phyloP scores from a whole-genome alignment of 345 rosid genomes.

The Euphorbia pulcherrima region DNA sequence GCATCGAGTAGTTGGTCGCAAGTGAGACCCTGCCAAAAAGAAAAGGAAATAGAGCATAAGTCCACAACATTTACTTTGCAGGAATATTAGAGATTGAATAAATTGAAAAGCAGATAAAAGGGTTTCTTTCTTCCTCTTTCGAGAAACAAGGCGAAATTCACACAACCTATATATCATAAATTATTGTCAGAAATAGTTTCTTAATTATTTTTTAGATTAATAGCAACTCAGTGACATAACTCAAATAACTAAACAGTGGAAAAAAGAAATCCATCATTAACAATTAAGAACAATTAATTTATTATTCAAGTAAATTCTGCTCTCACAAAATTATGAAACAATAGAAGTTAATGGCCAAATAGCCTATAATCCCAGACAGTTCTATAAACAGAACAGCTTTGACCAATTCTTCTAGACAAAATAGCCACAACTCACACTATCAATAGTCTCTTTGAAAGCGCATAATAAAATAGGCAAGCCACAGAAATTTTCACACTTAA shows the following conservation, averaged over 20 bases:
- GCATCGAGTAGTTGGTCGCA: conserved; percentile 80
- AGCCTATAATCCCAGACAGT: background rate
- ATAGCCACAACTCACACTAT: background rate
- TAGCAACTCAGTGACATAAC: background rate
- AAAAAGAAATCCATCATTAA: background rate
- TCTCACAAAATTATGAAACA: conserved; percentile 1
- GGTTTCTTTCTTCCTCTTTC: background rate
- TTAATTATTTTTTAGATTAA: background rate
- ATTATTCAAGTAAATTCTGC: background rate
- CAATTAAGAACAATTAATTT: background rate
- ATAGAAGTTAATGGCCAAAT: background rate
- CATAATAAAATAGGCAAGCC: background rate
- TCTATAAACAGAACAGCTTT: background rate
- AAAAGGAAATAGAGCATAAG: background rate
- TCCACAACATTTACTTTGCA: background rate
- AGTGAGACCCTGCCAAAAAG: conserved; percentile 54
- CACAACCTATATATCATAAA: background rate
- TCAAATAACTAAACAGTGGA: conserved; percentile 13
- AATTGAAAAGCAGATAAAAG: background rate
- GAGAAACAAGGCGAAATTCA: background rate
- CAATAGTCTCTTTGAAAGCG: background rate
- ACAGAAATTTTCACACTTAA: background rate
- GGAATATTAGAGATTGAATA: conserved; percentile 8
- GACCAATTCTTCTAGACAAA: background rate
- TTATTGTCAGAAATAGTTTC: background rate